Conservation (phyloP, 2,329 filamentous ascomycete genomes). For the Xylaria sp. region DNA sequence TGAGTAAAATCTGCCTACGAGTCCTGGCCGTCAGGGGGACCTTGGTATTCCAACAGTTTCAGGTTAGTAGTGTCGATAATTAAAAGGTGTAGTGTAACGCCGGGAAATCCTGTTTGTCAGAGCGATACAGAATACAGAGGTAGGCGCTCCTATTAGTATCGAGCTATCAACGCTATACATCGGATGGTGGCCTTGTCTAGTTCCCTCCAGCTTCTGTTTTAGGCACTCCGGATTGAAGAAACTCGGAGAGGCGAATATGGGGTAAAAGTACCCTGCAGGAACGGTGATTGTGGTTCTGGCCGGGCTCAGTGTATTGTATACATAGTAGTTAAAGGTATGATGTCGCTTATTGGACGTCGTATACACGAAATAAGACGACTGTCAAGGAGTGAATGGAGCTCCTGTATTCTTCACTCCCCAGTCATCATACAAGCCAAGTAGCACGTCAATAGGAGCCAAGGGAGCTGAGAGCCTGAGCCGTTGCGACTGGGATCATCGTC, state of each 20-base stretch:
- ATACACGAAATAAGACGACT: background rate
- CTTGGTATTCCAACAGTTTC: conserved; percentile 18
- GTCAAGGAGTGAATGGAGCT: background rate
- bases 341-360: background rate
- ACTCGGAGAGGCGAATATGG: conserved; percentile 11
- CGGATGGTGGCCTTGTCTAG: background rate
- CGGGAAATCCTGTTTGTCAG: conserved; percentile 22
- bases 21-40: background rate
- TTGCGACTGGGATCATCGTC: conserved; percentile 33
- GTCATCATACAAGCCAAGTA: conserved; percentile 2
- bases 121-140: background rate
- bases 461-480: conserved; percentile 25
- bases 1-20: background rate
- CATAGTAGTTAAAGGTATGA: too few species aligned
- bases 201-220: conserved; percentile 3
- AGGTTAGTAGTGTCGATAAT: conserved; percentile 19
- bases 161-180: conserved; percentile 3
- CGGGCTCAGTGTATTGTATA: background rate
- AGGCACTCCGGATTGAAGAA: background rate
- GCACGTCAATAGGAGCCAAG: conserved; percentile 9
- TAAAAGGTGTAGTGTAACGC: conserved; percentile 24
- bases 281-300: background rate
- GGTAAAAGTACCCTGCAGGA: conserved; percentile 31
- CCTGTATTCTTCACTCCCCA: background rate
- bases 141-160: background rate